Conservation (phyloP, 192 early-diverging fungal species). For the Backusella parvicylindrica region DNA sequence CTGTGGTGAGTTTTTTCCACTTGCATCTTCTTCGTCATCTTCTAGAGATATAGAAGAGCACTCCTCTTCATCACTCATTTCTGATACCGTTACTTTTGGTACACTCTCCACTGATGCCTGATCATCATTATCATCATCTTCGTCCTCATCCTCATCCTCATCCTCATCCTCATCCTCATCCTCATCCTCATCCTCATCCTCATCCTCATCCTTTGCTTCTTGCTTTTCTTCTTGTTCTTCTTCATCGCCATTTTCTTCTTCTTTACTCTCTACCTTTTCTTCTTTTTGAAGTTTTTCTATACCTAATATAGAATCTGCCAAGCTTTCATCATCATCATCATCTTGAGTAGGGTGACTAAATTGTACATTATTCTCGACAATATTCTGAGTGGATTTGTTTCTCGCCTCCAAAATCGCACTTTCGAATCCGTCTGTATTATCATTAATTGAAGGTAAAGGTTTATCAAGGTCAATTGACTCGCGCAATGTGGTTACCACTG, state of each 20-base stretch:
- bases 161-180: no score
- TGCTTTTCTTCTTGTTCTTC: neutral
- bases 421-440: neutral
- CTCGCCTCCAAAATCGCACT: neutral
- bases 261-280: no score
- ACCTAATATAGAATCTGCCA: neutral
- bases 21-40: neutral
- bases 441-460: neutral
- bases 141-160: no score
- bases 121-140: neutral
- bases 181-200: neutral
- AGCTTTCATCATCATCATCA: neutral
- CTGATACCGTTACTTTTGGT: neutral
- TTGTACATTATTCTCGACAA: neutral
- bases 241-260: neutral
- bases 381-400: neutral
- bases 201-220: neutral
- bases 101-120: neutral
- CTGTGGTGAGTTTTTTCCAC: neutral
- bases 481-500: neutral
- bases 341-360: neutral
- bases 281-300: neutral
- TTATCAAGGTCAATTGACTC: neutral
- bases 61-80: neutral
- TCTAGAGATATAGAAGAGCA: neutral